Evolutionary conservation across 73 alveolate genomes (phyloP).

Genomic region (Urostyla sp.): DNA sequence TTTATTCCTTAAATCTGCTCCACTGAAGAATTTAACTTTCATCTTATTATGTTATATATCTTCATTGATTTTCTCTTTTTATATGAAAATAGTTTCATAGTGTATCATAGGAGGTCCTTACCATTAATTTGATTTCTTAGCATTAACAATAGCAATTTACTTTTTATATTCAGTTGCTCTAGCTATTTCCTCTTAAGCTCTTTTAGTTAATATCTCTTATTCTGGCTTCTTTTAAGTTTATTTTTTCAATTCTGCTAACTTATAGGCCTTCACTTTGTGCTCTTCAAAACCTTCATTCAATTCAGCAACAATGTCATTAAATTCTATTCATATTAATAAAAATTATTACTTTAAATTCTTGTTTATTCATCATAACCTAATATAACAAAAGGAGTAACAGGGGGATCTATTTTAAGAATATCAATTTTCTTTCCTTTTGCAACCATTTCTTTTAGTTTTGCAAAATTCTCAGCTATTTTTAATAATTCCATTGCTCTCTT

Average conservation of each 20-base stretch:
- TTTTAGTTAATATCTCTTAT: slow-evolving; percentile 20
- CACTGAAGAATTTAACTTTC: neutral
- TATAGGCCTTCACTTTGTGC: slow-evolving; percentile 15
- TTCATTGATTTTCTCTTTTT: slow-evolving; percentile 7
- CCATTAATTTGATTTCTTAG: slow-evolving; percentile 44
- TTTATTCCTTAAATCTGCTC: neutral
- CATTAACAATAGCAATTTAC: slow-evolving; percentile 1
- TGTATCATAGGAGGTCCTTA: slow-evolving; percentile 48
- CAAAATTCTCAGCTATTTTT: slow-evolving; percentile 19
- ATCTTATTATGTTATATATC: neutral
- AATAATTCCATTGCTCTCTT: slow-evolving; percentile 27
- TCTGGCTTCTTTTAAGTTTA: neutral
- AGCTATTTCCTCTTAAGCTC: slow-evolving; percentile 31
- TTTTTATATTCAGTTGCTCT: slow-evolving; percentile 7
- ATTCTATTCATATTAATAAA: neutral
- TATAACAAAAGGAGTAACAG: slow-evolving; percentile 19
- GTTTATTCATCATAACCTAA: slow-evolving; percentile 18
- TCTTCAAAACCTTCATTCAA: slow-evolving; percentile 26
- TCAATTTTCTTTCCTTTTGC: slow-evolving; percentile 37
- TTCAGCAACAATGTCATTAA: slow-evolving; percentile 17
- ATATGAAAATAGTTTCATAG: slow-evolving; percentile 23
- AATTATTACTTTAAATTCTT: slow-evolving; percentile 25
- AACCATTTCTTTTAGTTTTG: neutral
- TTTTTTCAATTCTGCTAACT: slow-evolving; percentile 28
- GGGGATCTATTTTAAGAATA: slow-evolving; percentile 28